Conservation (phyloP, 2,329 filamentous ascomycete species). For the Trichothecium roseum region DNA sequence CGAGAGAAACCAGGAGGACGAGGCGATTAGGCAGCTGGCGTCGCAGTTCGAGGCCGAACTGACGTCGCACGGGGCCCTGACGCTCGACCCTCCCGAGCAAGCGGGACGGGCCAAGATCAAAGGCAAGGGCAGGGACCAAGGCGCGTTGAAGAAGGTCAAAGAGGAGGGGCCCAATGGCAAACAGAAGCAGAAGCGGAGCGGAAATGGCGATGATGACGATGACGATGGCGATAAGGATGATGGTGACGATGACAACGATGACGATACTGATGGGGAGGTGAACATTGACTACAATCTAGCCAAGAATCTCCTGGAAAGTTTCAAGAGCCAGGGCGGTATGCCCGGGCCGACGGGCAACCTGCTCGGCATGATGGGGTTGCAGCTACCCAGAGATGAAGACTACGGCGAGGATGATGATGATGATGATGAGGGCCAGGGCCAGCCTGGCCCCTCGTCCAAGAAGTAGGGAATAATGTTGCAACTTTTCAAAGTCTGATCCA, state of each 20-base stretch:
- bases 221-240: slow-evolving; percentile 9
- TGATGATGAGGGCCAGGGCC: too few relatives aligned
- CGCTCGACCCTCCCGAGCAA: slow-evolving; percentile 32
- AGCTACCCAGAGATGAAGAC: slow-evolving; percentile 69
- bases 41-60: slow-evolving; percentile 65
- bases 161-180: not conserved
- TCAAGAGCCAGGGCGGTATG: slow-evolving; percentile 81
- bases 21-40: slow-evolving; percentile 55
- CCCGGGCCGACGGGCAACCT: slow-evolving; percentile 82
- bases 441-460: too few relatives aligned
- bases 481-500: too few relatives aligned
- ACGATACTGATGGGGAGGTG: slow-evolving; percentile 48
- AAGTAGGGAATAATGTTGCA: too few relatives aligned
- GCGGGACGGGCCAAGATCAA: slow-evolving; percentile 19
- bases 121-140: slow-evolving; percentile 11
- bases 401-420: slow-evolving; percentile 27
- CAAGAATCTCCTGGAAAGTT: slow-evolving; percentile 83
- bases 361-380: slow-evolving; percentile 74
- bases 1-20: slow-evolving; percentile 36
- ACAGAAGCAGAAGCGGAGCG: too few relatives aligned
- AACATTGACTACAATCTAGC: slow-evolving; percentile 80
- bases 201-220: slow-evolving; percentile 8
- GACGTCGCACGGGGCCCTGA: slow-evolving; percentile 55
- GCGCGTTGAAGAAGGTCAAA: not conserved
- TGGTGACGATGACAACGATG: slow-evolving; percentile 36